These are phyloP conservation scores for Polysphondylium violaceum DNA, from an alignment of 78 protist species.

Conservation along the genomic window DNA sequence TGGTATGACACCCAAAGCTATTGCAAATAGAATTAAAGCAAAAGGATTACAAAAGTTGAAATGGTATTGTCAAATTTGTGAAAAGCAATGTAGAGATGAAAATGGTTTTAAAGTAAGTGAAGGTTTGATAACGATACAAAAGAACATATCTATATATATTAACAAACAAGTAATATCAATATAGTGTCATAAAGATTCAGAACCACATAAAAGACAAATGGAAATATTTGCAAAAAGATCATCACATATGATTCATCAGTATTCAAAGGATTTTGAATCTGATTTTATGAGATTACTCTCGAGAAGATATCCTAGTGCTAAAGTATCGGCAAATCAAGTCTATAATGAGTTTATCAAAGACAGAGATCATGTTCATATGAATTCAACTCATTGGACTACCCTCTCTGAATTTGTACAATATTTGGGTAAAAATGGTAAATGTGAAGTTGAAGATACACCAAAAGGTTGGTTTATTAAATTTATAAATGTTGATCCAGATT, in stretches of 20 bases:
- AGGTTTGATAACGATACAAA: no score
- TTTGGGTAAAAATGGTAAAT: conserved; percentile 86
- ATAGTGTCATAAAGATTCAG: conserved; percentile 92
- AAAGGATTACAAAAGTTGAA: conserved; percentile 95
- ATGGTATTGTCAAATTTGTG: conserved; percentile 97
- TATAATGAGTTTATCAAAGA: conserved; percentile 88
- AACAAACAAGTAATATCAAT: not conserved
- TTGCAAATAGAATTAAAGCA: conserved; percentile 77
- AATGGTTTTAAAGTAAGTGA: conserved; percentile 92
- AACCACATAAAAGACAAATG: conserved; percentile 93
- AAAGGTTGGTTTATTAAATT: conserved; percentile 92
- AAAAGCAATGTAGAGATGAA: conserved; percentile 97
- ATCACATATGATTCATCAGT: conserved; percentile 74
- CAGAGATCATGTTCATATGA: conserved; percentile 92
- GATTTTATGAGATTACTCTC: conserved; percentile 83
- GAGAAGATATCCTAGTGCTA: conserved; percentile 77
- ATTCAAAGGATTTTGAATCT: conserved; percentile 87
- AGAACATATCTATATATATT: not conserved
- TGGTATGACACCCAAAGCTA: conserved; percentile 71
- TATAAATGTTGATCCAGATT: conserved; percentile 88
- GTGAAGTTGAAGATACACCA: conserved; percentile 91
- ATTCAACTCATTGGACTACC: conserved; percentile 87
- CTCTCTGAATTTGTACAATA: conserved; percentile 90
- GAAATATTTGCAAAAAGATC: conserved; percentile 83
- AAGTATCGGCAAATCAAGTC: conserved; percentile 88